Conservation (phyloP, 306 rosid species). For the Dryas alaskensis region DNA sequence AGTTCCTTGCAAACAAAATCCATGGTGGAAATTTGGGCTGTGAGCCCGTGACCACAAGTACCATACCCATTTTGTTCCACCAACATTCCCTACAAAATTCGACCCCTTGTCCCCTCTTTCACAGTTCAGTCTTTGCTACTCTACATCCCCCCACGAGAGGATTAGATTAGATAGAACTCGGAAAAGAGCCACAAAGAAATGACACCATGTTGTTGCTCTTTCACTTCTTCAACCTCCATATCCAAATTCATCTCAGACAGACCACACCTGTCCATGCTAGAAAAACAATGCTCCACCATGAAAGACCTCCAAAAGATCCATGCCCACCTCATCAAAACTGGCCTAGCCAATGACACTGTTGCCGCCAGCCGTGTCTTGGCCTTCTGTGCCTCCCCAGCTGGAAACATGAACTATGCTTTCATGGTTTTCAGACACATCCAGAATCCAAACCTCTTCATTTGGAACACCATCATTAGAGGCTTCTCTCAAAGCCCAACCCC, state of each 20-base stretch:
- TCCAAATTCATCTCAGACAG: slow-evolving; percentile 62
- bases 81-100: neutral
- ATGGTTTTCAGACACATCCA: slow-evolving; percentile 47
- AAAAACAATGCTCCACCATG: slow-evolving; percentile 66
- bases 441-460: slow-evolving; percentile 56
- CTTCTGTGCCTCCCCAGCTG: slow-evolving; percentile 59
- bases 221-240: slow-evolving; percentile 48
- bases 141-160: neutral
- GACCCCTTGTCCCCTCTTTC: too few relatives aligned
- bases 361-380: slow-evolving; percentile 63
- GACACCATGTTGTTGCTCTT: slow-evolving; percentile 38
- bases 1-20: neutral
- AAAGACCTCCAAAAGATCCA: slow-evolving; percentile 61
- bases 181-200: slow-evolving; percentile 23
- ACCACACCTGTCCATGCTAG: slow-evolving; percentile 66
- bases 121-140: neutral
- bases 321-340: slow-evolving; percentile 68
- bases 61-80: neutral
- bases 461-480: slow-evolving; percentile 83
- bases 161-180: neutral
- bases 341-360: slow-evolving; percentile 44
- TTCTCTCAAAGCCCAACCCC: slow-evolving; percentile 73
- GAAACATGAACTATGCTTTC: slow-evolving; percentile 73
- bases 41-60: slow-evolving; percentile 5
- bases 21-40: neutral